phyloP scores from a whole-genome alignment of 169 alveolate species.

The Toxoplasma gondii region DNA sequence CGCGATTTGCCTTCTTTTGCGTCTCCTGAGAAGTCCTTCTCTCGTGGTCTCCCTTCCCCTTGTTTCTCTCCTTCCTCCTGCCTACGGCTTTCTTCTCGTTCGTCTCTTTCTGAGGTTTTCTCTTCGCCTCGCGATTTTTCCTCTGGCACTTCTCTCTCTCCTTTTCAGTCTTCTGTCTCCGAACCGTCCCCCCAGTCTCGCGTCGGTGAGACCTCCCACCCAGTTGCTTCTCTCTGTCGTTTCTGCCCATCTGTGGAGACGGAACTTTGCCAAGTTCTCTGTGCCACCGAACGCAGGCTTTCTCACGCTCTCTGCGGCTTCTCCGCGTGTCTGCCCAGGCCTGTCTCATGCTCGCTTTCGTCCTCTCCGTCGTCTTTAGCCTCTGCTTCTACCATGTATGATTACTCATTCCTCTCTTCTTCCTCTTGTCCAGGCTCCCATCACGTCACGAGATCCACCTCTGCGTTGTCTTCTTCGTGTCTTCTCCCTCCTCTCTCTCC shows the following conservation, averaged over 20 bases:
- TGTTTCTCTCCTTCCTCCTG: not conserved
- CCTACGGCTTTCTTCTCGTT: not conserved
- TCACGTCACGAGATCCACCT: not conserved
- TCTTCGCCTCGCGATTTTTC: not conserved
- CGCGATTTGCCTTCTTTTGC: not conserved
- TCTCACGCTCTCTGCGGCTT: not conserved
- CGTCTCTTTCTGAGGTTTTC: not conserved
- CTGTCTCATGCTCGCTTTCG: not conserved
- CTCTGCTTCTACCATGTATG: not conserved
- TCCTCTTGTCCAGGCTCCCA: not conserved
- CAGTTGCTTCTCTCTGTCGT: not conserved
- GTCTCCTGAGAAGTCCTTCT: not conserved
- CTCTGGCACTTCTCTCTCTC: not conserved
- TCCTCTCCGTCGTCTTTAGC: not conserved
- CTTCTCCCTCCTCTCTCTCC: not conserved
- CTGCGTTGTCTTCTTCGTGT: not conserved
- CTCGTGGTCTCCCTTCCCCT: not conserved
- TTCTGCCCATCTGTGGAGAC: not conserved
- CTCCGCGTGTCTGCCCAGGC: not conserved
- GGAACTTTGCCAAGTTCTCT: not conserved
- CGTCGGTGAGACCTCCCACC: not conserved
- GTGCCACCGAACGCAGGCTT: not conserved
- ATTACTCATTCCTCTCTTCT: not conserved
- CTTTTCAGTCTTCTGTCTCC: not conserved
- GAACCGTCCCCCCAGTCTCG: not conserved